Base-by-base conservation (phyloP, 106 monocot species). In the Alisma plantagoaquatica region DNA sequence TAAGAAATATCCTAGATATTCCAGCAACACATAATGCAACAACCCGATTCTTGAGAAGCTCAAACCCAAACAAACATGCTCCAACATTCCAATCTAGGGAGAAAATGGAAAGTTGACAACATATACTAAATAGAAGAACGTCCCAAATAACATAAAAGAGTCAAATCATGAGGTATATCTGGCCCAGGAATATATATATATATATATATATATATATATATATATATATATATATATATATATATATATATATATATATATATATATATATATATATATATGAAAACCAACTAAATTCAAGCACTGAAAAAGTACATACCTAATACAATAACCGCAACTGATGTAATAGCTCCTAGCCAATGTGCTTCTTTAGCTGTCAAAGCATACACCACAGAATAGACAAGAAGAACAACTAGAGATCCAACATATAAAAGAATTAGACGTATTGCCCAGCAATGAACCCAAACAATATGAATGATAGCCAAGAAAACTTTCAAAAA, bases 41-140 rank as follows among this genome's bases (percentile, higher is more conserved):
- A 48, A 81, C 68, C 56, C 78, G 72, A 62, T 74, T 84, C 68
- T 73, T 81, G 47, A 96, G 80, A 56, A 96, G 70, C 63, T 89
- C 73, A 70, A 88, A 96, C 41, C 75, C 74, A 76, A 96, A 84
- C 48, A 89, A 76, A 59, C 88, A 96, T 30, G 67, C 58, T 5
- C 94, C 94, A 54, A 94, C 71, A 31, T 88, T 96, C 94, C 88
- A 88, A 43, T 96, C 94, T 96, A 65, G 43, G 35, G 62, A 70
- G n/a, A 9, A 27, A 63, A 32, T 65, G 9, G 31, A 46, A n/a
- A n/a, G n/a, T n/a, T n/a, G n/a, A n/a, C n/a, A n/a, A n/a, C n/a
- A n/a, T n/a, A n/a, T n/a, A n/a, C n/a, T n/a, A n/a, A n/a, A n/a
- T n/a, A n/a, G n/a, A n/a, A n/a, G n/a, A n/a, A n/a, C n/a, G n/a